phyloP scores from a whole-genome alignment of 768 basidiomycete species.

The Candolleomyces efflorescens region DNA sequence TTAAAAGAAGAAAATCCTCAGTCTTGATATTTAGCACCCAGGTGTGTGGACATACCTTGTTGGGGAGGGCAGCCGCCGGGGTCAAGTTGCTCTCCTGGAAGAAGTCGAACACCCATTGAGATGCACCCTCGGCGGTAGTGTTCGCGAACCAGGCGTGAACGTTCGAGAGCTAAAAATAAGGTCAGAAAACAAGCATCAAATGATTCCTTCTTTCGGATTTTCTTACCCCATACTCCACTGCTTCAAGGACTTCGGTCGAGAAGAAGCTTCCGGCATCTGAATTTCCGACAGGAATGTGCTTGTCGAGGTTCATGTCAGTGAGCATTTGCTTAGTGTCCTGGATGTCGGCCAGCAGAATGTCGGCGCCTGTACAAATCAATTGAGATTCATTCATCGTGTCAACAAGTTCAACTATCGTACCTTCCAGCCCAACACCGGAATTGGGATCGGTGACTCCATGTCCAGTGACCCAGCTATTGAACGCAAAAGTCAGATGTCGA shows the following conservation, averaged over 20 bases:
- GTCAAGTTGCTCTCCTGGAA: conserved; percentile 66
- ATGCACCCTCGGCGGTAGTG: conserved; percentile 62
- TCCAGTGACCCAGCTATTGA: conserved; percentile 52
- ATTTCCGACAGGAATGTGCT: conserved; percentile 69
- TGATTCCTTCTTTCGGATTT: background rate
- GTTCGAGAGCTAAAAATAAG: conserved; percentile 63
- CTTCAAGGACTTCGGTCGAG: conserved; percentile 58
- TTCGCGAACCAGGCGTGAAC: conserved; percentile 96
- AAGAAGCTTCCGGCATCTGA: conserved; percentile 87
- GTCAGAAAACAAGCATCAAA: conserved; percentile 8
- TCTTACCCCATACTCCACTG: conserved; percentile 66
- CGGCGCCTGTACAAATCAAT: conserved; percentile 39
- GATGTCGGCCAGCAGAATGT: conserved; percentile 59
- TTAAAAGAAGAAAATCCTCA: too few relatives aligned
- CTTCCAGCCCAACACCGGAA: conserved; percentile 33
- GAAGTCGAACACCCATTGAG: conserved; percentile 78
- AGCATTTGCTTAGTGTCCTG: conserved; percentile 57
- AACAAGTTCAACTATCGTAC: too few relatives aligned
- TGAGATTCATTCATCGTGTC: background rate
- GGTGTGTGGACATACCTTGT: conserved; percentile 35
- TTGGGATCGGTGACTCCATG: conserved; percentile 51
- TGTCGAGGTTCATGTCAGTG: conserved; percentile 49
- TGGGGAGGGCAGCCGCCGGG: conserved; percentile 53
- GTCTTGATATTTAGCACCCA: too few relatives aligned
- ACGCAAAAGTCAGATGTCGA: background rate